Conservation (phyloP, 2,329 filamentous ascomycete species). For the Plectosphaerella sp. region DNA sequence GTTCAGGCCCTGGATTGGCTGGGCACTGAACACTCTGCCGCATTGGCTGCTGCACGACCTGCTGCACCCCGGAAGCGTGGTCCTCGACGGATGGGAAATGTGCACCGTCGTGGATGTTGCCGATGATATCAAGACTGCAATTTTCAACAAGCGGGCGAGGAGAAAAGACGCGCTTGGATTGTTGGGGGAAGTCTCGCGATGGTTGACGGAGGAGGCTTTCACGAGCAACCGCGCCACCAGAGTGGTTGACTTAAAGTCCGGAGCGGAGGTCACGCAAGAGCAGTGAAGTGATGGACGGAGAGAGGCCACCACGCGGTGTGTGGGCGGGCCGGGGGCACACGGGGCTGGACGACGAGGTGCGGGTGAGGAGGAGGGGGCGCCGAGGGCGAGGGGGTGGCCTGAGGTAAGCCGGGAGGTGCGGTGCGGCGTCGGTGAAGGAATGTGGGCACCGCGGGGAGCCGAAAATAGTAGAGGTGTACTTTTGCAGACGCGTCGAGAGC, state of each 20-base stretch:
- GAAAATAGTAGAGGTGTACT: too few species aligned
- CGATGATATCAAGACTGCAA: background rate
- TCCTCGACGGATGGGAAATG: constrained; percentile 4
- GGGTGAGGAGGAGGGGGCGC: background rate
- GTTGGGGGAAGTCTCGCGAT: background rate
- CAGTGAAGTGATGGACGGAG: background rate
- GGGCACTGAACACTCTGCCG: constrained; percentile 2
- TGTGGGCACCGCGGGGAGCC: background rate
- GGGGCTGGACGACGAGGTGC: too few species aligned
- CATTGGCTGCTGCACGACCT: constrained; percentile 10
- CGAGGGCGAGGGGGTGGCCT: background rate
- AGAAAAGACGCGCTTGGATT: background rate
- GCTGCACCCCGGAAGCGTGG: constrained; percentile 10
- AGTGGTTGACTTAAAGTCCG: background rate
- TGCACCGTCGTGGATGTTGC: background rate
- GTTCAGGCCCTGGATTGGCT: background rate
- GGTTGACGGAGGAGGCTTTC: too few species aligned
- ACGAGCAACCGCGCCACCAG: too few species aligned
- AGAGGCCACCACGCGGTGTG: background rate
- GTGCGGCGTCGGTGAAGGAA: background rate
- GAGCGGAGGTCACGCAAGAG: background rate
- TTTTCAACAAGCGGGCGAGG: background rate
- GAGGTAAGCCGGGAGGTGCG: background rate
- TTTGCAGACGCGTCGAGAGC: too few species aligned
- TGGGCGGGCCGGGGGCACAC: too few species aligned